These are phyloP conservation scores for Aspergillus flavus DNA, from an alignment of 2,329 filamentous ascomycete genomes.

Conservation along the genomic window DNA sequence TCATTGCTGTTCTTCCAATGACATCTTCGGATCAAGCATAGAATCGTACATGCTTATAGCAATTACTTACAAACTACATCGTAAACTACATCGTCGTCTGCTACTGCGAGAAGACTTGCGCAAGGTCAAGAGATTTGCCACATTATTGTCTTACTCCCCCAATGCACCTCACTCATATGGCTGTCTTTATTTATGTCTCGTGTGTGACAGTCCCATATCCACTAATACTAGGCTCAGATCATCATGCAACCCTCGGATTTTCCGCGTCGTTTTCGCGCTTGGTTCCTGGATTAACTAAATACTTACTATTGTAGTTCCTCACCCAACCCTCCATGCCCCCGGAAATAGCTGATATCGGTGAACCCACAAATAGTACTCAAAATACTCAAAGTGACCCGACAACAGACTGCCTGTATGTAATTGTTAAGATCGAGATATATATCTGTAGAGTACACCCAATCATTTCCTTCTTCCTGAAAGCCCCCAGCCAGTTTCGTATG, in stretches of 20 bases:
- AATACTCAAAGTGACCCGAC: background rate
- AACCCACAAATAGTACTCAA: background rate
- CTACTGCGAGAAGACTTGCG: background rate
- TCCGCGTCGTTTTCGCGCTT: background rate
- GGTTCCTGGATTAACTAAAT: background rate
- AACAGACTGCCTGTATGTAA: background rate
- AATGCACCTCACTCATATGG: background rate
- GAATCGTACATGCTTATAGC: background rate
- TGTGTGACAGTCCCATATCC: background rate
- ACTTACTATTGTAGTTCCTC: background rate
- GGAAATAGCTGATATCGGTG: background rate
- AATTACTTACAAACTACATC: too few relatives aligned
- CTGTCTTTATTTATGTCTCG: background rate
- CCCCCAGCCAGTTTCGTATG: background rate
- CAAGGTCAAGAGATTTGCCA: background rate
- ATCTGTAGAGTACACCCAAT: background rate
- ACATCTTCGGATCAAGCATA: background rate
- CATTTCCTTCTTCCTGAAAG: background rate
- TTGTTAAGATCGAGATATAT: background rate
- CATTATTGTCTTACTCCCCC: background rate
- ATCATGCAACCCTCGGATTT: conserved; percentile 1
- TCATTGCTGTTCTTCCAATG: background rate
- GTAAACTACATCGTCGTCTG: background rate
- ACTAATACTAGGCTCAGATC: background rate
- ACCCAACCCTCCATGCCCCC: background rate